Evolutionary conservation across 495 filamentous ascomycete species (phyloP).

Genomic region (Pyronema omphalodes): DNA sequence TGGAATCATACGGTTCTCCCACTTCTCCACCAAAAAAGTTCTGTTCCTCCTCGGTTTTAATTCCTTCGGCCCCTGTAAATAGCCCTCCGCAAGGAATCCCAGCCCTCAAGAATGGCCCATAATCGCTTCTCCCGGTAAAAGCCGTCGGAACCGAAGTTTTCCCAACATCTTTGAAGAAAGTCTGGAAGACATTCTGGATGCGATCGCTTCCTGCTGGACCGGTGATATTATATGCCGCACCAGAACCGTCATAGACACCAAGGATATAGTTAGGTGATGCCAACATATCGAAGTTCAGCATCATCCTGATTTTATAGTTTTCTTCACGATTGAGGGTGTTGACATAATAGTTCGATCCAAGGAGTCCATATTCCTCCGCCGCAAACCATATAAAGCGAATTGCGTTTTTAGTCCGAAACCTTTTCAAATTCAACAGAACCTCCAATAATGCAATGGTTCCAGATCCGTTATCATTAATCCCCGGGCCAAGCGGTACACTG

Average conservation of each 20-base stretch:
- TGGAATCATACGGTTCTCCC: slow-evolving; percentile 28
- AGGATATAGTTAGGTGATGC: slow-evolving; percentile 30
- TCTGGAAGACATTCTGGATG: slow-evolving; percentile 6
- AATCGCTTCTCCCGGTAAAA: slow-evolving; percentile 33
- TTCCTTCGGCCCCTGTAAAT: slow-evolving; percentile 43
- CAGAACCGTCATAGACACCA: slow-evolving; percentile 31
- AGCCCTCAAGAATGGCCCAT: slow-evolving; percentile 36
- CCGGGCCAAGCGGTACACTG: slow-evolving; percentile 5
- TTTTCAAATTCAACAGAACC: slow-evolving; percentile 32
- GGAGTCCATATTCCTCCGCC: slow-evolving; percentile 36
- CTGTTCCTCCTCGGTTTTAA: slow-evolving; percentile 35
- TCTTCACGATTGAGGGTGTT: slow-evolving; percentile 30
- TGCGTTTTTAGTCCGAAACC: slow-evolving; percentile 33
- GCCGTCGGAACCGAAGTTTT: slow-evolving; percentile 7
- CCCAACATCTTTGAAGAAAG: slow-evolving; percentile 9
- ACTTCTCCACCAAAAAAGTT: slow-evolving; percentile 34
- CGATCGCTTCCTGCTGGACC: slow-evolving; percentile 7
- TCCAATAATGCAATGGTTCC: slow-evolving; percentile 37
- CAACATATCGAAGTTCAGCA: slow-evolving; percentile 42
- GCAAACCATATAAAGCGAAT: slow-evolving; percentile 41
- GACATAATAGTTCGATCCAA: slow-evolving; percentile 39
- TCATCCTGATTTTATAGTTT: slow-evolving; percentile 37
- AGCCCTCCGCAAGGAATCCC: slow-evolving; percentile 39
- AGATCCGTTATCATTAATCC: slow-evolving; percentile 35
- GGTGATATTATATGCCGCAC: background rate